These are phyloP conservation scores for Colletotrichum incanum DNA, from an alignment of 2,329 filamentous ascomycete genomes.

Conservation along the genomic window DNA sequence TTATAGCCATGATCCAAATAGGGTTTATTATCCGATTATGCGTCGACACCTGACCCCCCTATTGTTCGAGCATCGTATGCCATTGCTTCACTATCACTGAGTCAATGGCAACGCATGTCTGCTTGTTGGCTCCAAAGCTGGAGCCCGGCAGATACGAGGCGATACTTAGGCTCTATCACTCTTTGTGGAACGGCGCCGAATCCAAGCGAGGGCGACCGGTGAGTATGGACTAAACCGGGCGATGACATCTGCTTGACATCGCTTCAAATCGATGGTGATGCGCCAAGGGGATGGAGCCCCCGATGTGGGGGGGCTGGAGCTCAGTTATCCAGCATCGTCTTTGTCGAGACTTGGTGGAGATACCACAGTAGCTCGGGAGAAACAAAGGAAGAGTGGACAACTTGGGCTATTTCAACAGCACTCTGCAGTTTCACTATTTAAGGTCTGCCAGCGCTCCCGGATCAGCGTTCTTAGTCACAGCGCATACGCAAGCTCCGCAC, in stretches of 20 bases:
- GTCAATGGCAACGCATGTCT: neutral
- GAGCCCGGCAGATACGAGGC: neutral
- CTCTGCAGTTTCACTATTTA: constrained; percentile 11
- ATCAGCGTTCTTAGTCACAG: constrained; percentile 11
- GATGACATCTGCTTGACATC: neutral
- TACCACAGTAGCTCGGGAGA: neutral
- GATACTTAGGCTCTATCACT: neutral
- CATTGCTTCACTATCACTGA: too few species aligned
- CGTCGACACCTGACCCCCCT: too few species aligned
- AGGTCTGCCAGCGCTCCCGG: constrained; percentile 2
- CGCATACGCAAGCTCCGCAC: constrained; percentile 17
- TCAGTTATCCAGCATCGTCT: neutral
- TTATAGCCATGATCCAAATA: neutral
- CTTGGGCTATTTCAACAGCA: constrained; percentile 9
- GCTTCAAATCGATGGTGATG: too few species aligned
- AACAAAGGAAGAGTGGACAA: constrained; percentile 15
- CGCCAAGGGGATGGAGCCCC: neutral
- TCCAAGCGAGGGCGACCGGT: neutral
- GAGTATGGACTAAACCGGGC: neutral
- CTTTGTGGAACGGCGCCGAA: neutral
- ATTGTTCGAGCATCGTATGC: neutral
- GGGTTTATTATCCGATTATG: neutral
- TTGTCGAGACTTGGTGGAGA: neutral
- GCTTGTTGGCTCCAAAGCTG: neutral
- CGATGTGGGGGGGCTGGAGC: neutral